Conservation (phyloP, 2,329 filamentous ascomycete species). For the Pleurostoma richardsiae region DNA sequence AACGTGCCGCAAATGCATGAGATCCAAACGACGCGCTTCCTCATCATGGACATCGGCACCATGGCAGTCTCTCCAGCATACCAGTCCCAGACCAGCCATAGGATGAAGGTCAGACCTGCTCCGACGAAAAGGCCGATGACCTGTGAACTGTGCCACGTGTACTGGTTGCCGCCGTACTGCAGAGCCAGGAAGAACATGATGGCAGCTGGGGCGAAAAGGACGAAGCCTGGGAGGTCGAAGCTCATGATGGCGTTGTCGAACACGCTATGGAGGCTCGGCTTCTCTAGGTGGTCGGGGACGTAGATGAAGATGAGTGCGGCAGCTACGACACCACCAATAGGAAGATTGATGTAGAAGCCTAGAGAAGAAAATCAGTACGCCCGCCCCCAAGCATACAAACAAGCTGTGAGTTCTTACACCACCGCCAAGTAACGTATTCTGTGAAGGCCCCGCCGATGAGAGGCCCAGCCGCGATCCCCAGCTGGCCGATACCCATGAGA, state of each 20-base stretch:
- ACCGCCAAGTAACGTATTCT: slow-evolving; percentile 31
- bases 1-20: not conserved
- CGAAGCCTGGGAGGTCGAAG: slow-evolving; percentile 32
- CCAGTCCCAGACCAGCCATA: slow-evolving; percentile 34
- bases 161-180: slow-evolving; percentile 29
- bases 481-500: slow-evolving; percentile 19
- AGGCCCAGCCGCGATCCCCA: slow-evolving; percentile 37
- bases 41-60: not conserved
- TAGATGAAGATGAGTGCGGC: slow-evolving; percentile 19
- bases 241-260: slow-evolving; percentile 22
- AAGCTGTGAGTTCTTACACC: slow-evolving; percentile 22
- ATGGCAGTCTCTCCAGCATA: slow-evolving; percentile 8
- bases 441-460: slow-evolving; percentile 35
- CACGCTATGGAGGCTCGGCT: slow-evolving; percentile 14
- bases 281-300: slow-evolving; percentile 23
- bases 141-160: slow-evolving; percentile 26
- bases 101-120: slow-evolving; percentile 16
- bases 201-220: slow-evolving; percentile 30
- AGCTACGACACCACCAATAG: slow-evolving; percentile 27
- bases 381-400: not conserved
- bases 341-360: slow-evolving; percentile 37
- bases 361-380: not conserved
- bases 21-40: not conserved
- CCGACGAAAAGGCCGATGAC: slow-evolving; percentile 34
- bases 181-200: slow-evolving; percentile 36